phyloP scores from a whole-genome alignment of 768 basidiomycete species.

The Termitomyces sp. region DNA sequence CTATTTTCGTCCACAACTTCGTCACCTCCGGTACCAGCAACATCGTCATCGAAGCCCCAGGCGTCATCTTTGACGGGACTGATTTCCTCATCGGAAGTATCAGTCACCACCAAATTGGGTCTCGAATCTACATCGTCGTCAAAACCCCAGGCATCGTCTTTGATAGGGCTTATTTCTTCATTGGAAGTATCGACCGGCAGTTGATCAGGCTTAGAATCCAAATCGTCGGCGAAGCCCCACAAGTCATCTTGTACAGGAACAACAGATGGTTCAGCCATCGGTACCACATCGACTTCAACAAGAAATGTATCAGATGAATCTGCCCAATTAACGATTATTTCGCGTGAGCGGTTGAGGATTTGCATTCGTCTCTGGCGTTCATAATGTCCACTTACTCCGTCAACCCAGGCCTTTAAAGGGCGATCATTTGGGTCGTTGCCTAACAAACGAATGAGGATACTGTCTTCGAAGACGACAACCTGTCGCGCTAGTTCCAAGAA shows the following conservation, averaged over 20 bases:
- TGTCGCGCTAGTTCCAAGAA: conserved; percentile 56
- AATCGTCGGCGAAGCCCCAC: conserved; percentile 51
- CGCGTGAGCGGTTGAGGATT: conserved; percentile 62
- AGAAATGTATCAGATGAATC: conserved; percentile 37
- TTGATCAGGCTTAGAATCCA: background rate
- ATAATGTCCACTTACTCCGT: conserved; percentile 69
- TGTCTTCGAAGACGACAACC: conserved; percentile 68
- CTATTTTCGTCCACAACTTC: conserved; percentile 35
- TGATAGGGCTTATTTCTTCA: conserved; percentile 17
- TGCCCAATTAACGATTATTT: conserved; percentile 43
- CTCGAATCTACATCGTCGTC: conserved; percentile 35
- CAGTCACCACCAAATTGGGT: conserved; percentile 7
- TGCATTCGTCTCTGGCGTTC: conserved; percentile 68
- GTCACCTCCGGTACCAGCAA: conserved; percentile 21
- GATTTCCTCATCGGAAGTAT: conserved; percentile 17
- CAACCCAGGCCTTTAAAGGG: conserved; percentile 65
- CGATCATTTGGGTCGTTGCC: conserved; percentile 44
- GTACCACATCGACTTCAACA: conserved; percentile 32
- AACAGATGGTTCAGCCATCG: conserved; percentile 27
- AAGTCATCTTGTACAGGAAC: conserved; percentile 28
- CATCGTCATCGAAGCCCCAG: conserved; percentile 54
- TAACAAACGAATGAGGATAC: conserved; percentile 46
- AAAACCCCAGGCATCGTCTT: conserved; percentile 49
- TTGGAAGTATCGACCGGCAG: conserved; percentile 1
- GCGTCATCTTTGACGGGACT: conserved; percentile 30